phyloP scores from a whole-genome alignment of 352 stramenopile genomes.

The Phytopythium vexans region DNA sequence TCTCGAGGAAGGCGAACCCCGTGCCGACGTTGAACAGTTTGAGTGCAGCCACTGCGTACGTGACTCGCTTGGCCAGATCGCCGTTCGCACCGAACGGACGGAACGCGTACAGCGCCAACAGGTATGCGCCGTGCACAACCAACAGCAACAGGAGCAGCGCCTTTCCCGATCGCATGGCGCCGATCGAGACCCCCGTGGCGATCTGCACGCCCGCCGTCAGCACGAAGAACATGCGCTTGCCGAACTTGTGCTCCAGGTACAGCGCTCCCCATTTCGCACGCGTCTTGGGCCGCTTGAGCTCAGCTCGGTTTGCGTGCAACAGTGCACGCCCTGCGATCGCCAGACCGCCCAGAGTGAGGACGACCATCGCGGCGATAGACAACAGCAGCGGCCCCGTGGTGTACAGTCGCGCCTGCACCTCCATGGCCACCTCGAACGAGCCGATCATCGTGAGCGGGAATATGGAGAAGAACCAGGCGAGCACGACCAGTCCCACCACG shows the following conservation, averaged over 20 bases:
- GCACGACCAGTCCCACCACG: constrained; percentile 32
- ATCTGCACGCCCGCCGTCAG: constrained; percentile 40
- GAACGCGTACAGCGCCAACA: constrained; percentile 24
- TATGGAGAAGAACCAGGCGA: constrained; percentile 52
- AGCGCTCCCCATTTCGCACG: constrained; percentile 45
- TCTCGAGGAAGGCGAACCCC: constrained; percentile 42
- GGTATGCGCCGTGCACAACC: constrained; percentile 34
- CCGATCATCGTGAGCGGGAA: constrained; percentile 45
- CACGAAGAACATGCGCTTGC: constrained; percentile 48
- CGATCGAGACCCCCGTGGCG: constrained; percentile 36
- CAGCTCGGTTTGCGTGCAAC: constrained; percentile 21
- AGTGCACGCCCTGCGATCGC: constrained; percentile 30
- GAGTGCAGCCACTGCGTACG: constrained; percentile 22
- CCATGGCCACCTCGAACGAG: constrained; percentile 59
- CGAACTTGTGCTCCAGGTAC: constrained; percentile 44
- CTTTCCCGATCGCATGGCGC: constrained; percentile 31
- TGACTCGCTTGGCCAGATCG: constrained; percentile 15
- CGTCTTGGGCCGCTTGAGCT: constrained; percentile 30
- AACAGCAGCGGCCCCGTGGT: constrained; percentile 15
- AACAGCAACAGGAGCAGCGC: constrained; percentile 42
- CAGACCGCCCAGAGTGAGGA: constrained; percentile 24
- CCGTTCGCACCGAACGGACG: constrained; percentile 18
- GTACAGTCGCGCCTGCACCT: constrained; percentile 23
- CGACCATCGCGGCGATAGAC: constrained; percentile 23
- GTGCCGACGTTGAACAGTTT: constrained; percentile 48